Evolutionary conservation across 352 stramenopile genomes (phyloP), one percentile per base, ranked within the genome.

Genomic region (Globisporangium lucens): DNA sequence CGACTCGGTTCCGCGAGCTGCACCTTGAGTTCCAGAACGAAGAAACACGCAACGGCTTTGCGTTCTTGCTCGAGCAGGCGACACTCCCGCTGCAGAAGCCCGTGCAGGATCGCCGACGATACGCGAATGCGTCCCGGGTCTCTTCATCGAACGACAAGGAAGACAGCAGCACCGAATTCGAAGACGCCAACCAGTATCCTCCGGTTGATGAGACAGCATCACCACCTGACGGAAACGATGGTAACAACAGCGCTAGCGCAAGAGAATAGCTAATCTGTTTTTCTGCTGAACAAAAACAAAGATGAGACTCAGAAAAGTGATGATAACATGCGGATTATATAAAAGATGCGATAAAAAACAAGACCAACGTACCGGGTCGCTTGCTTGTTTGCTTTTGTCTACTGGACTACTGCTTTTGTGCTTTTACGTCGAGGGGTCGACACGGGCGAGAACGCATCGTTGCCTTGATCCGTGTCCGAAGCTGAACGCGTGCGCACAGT

Each of bases 21-120:
- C 85, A 93, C 51, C 66, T 93, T 10, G 83, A 90, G 66, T 89
- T 93, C 53, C 56, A 82, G 4, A 85, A 86, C 61, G 72, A 89
- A 72, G 82, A 89, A 13, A 66, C 77, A 10, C 83, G 85, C 36
- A 76, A 93, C 74, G 83, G 80, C 47, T 91, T 93, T 36, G 72
- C 77, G 56, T 91, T 79, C 68, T 68, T 91, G 70, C 71, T 93
- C 0, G 73, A 91, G 56, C 84, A 93, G 75, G 72, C 79, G 20
- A 86, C 80, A 1, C 62, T 91, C 30, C 84, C 82, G 41, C 71
- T 91, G 12, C 60, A 55, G 38, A 63, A 65, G 4, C 20, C 61
- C 6, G 53, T 58, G 30, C 47, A 49, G 1, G 43, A 66, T 6
- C 58, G 58, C n/a, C 66, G 35, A 27, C 66, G 66, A 15, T 68